These are phyloP conservation scores for Atkinsonella texensis DNA, from an alignment of 2,329 filamentous ascomycete species.

Conservation along the genomic window DNA sequence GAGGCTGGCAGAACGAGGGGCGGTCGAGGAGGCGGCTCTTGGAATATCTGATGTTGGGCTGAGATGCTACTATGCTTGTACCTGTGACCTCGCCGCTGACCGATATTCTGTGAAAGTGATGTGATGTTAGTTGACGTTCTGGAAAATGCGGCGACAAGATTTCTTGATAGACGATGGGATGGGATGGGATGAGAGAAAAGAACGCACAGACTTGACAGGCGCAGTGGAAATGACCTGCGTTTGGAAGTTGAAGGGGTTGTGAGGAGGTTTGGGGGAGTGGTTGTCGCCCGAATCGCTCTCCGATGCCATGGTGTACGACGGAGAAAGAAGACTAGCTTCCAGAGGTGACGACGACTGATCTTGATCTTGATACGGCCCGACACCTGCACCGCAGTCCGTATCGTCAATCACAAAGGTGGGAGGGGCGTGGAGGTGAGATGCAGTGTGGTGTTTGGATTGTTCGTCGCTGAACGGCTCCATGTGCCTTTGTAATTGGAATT, in stretches of 20 bases:
- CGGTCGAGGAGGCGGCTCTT: constrained; percentile 75
- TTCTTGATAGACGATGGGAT: not conserved
- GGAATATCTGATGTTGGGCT: constrained; percentile 81
- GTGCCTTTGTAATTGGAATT: constrained; percentile 1
- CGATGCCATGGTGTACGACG: constrained; percentile 7
- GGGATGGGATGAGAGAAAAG: not conserved
- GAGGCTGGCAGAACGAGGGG: constrained; percentile 85
- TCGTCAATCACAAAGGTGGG: constrained; percentile 12
- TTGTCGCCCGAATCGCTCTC: constrained; percentile 1
- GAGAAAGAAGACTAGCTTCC: constrained; percentile 7
- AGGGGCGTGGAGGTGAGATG: not conserved
- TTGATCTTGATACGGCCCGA: not conserved
- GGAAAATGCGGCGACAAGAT: not conserved
- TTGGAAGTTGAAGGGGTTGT: constrained; percentile 89
- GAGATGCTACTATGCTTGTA: constrained; percentile 97
- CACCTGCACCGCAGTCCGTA: constrained; percentile 6
- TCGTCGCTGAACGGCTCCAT: constrained; percentile 7
- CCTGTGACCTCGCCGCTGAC: constrained; percentile 85
- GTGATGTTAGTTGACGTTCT: not conserved
- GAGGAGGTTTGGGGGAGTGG: constrained; percentile 14
- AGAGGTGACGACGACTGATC: not conserved
- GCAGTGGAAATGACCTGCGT: constrained; percentile 64
- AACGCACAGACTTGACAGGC: constrained; percentile 64
- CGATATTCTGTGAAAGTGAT: constrained; percentile 52
- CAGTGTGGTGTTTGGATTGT: not conserved